Evolutionary conservation across 345 rosid genomes (phyloP), one percentile per base, ranked within the genome.

Genomic region (Anastatica hierochuntica): DNA sequence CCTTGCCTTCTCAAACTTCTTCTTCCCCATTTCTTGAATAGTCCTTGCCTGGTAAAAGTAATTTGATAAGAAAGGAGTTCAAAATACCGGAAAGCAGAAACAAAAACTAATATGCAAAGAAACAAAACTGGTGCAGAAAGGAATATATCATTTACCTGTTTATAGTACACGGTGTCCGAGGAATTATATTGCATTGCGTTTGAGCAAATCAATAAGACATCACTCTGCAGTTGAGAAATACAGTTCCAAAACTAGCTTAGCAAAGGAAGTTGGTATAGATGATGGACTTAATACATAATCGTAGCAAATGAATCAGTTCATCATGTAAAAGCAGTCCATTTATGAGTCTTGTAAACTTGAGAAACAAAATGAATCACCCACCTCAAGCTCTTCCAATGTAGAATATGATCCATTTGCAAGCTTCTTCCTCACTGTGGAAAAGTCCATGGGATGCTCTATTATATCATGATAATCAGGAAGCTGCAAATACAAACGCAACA

Each of bases 381-480:
- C 96, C 96, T 83, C 94, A 46, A 87, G 73, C 60, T 83, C 78
- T 42, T 83, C 86, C 70, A 87, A 49, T 10, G 72, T 70, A 52
- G 69, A 29, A 69, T 87, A 87, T 24, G 80, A 73, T 55, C 87
- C 96, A 74, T 67, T 79, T 26, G 71, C 74, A 56, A 87, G 78
- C 75, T 87, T 83, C 77, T 75, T 81, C 76, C 96, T 77, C 42
- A 83, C 80, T 0, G 96, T 87, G 43, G 84, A 52, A 24, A 87
- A 87, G 64, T 87, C 96, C 96, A 87, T 87, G 10, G 96, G 96
- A 66, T 77, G 66, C 74, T 81, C 83, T 56, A 83, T 75, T 39
- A 83, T 74, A 38, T 87, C 89, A 26, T 76, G 87, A 53, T 87
- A 87, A 68, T 87, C 94, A 19, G 96, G 96, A 62, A 87, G 92